Evolutionary conservation across 345 rosid species (phyloP).

Genomic region (Geranium brycei): DNA sequence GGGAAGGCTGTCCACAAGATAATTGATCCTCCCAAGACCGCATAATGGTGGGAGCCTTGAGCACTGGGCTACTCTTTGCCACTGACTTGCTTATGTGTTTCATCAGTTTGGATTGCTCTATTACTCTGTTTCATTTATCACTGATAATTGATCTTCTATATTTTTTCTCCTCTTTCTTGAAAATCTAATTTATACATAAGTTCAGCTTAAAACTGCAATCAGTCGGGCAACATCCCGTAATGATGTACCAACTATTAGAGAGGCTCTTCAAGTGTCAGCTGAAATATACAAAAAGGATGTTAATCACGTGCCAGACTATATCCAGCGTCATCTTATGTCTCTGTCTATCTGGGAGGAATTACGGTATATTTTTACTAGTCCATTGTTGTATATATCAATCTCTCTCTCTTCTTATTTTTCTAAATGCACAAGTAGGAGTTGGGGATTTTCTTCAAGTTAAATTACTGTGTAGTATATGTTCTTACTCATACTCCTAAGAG

Average conservation of each 20-base stretch:
- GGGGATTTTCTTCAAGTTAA: not conserved
- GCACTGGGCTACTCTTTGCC: not conserved
- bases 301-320: constrained; percentile 78
- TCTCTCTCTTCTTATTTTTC: not conserved
- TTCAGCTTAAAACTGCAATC: constrained; percentile 91
- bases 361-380: constrained; percentile 28
- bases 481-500: no score
- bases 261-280: constrained; percentile 96
- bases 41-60: no score
- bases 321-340: constrained; percentile 90
- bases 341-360: constrained; percentile 94
- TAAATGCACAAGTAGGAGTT: not conserved
- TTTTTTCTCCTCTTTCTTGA: not conserved
- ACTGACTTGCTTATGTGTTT: not conserved
- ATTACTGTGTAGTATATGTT: no score
- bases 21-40: no score
- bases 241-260: constrained; percentile 76
- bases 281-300: constrained; percentile 88
- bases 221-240: constrained; percentile 85
- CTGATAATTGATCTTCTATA: not conserved
- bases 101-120: not conserved
- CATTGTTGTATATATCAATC: constrained; percentile 1
- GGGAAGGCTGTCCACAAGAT: no score
- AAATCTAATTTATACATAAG: not conserved
- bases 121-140: not conserved